Evolutionary conservation across 225 moss, liverwort and hornwort species (phyloP).

Genomic region (Antitrichia curtipendula): DNA sequence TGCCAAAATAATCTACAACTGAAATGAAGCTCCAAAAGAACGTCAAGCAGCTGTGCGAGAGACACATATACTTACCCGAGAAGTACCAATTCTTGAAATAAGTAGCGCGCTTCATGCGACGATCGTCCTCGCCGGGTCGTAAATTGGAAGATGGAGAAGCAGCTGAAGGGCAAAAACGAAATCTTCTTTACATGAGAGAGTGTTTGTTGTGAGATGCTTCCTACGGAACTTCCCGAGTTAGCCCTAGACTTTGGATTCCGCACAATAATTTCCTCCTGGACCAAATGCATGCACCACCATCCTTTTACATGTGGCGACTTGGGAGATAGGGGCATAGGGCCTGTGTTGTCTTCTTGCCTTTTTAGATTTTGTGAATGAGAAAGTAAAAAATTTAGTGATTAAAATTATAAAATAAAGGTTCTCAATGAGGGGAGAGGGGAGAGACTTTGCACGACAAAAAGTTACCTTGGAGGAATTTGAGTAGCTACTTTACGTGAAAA

Average conservation of each 20-base stretch:
- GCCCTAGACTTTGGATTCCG: neutral
- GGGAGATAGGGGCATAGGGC: neutral
- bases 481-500: too few relatives aligned
- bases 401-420: too few relatives aligned
- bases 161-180: neutral
- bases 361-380: neutral
- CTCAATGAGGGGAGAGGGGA: too few relatives aligned
- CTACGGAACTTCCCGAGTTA: neutral
- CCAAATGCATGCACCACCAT: neutral
- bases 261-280: neutral
- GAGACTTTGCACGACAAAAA: neutral
- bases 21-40: neutral
- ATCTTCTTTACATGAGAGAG: neutral
- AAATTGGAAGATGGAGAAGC: neutral
- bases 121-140: neutral
- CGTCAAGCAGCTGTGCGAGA: neutral
- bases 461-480: too few relatives aligned
- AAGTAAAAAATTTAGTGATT: neutral
- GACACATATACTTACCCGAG: neutral
- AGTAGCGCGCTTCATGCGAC: neutral
- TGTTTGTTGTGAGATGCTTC: neutral
- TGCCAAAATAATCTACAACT: neutral
- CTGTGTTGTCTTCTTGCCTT: too few relatives aligned
- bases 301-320: neutral
- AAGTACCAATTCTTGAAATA: neutral